Base-by-base conservation (phyloP, 768 basidiomycete genomes). In the Candolleomyces aberdarensis region DNA sequence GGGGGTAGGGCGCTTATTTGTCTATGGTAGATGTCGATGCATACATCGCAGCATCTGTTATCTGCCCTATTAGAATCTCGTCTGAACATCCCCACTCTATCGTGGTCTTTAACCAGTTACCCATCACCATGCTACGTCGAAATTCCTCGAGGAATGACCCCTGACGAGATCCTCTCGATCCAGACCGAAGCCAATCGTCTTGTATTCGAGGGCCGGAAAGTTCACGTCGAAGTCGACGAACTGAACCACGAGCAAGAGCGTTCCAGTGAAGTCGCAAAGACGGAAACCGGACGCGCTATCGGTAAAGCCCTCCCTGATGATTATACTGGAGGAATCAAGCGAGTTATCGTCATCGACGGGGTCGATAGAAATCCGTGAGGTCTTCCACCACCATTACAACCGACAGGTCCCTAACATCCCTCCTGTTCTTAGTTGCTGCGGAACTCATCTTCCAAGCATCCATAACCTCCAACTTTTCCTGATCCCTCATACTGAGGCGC, bases 331-430 rank as follows among this genome's bases (percentile, higher is more conserved):
- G 88, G 86, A 14, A 83, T 90, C 63, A 89, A 82, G 67, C 80
- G 94, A n/a, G 85, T 90, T 10, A 85, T 95, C 36, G 79, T 89
- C 29, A 96, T 97, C 56, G 90, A 94, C 56, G 86, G 86, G 13
- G 77, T 94, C 5, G 94, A 95, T 71, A 81, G 87, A 46, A 91
- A 88, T 70, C 89, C 89, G 86, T 91, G 74, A 67, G 88, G 70
- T 11, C 14, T 52, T 43, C 3, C 20, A 5, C 32, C 40, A 36
- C 39, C 29, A 20, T 39, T 32, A 13, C 31, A 22, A 29, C 44
- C 46, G 22, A 11, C 53, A 15, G 20, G 20, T 64, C 56, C 29
- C 43, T 43, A 15, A 65, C 32, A 1, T 32, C 32, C 6, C 19
- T 29, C 41, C 7, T 20, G 54, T 52, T 17, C 13, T 20, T 40